A percentile compares a stretch with the other conserved stretches of the same genome.
Conservation (phyloP, 2,329 filamentous ascomycete genomes). For the Alternaria sp. region DNA sequence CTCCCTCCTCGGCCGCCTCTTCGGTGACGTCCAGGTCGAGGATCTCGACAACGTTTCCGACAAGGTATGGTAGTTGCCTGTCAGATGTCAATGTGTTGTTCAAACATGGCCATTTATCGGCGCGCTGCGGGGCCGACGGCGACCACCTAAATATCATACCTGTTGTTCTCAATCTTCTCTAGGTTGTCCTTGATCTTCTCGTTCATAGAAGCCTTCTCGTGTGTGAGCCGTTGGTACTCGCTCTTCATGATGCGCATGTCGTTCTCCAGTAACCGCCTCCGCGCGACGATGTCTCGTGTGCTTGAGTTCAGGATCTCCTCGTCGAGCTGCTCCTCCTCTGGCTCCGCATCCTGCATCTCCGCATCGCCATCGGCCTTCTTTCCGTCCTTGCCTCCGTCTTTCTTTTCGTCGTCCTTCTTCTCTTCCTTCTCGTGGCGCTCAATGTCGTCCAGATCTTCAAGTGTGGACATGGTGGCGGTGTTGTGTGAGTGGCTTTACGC, state of each 20-base stretch:
- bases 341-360: conserved; percentile 85
- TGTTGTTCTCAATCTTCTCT: conserved; percentile 99
- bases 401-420: conserved; percentile 66
- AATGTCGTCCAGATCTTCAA: conserved; percentile 90
- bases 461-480: conserved; percentile 75
- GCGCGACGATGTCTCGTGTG: conserved; percentile 92
- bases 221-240: conserved; percentile 90
- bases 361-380: conserved; percentile 75
- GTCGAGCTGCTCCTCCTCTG: conserved; percentile 79
- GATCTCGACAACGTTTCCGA: conserved; percentile 97
- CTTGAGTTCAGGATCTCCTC: conserved; percentile 91
- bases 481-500: conserved; percentile 19
- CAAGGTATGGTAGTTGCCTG: conserved; percentile 96
- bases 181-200: conserved; percentile 99
- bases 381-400: conserved; percentile 63
- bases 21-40: conserved; percentile 95
- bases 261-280: conserved; percentile 92
- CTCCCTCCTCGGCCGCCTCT: conserved; percentile 95
- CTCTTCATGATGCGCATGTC: conserved; percentile 99
- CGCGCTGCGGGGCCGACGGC: conserved; percentile 10
- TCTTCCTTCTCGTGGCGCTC: conserved; percentile 79
- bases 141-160: conserved; percentile 63
- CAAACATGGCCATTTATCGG: background rate
- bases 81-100: conserved; percentile 12
- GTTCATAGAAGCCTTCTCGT: conserved; percentile 94